Base-by-base conservation (phyloP, 306 rosid species). In the Datisca glomerata region DNA sequence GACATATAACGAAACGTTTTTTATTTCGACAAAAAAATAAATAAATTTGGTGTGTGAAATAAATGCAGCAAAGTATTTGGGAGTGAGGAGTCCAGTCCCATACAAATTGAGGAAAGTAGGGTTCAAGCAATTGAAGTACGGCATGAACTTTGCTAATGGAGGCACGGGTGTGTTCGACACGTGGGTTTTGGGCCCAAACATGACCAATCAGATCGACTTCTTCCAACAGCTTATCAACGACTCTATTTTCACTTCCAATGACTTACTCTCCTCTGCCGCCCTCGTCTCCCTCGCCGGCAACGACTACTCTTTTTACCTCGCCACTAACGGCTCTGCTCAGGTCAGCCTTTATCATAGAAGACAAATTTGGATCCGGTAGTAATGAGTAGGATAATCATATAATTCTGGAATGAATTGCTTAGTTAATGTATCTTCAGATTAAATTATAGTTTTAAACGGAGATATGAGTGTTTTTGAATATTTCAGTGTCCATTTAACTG, bases 161-260 rank as follows among this genome's bases (percentile, higher is more conserved):
- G 46, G 46, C 13, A 41, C 25, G 3, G 46, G 46, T 10, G 46
- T 41, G 10, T 41, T 41, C 25, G 24, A 41, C 14, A 21, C 46
- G 13, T 10, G 25, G 25, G 15, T 41, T 41, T 19, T 21, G 0
- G 23, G 6, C 14, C 46, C 27, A 21, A 41, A 41, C 46, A 18
- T 41, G 46, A 41, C 46, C 14, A 9, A 2, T 10, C 46, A 41
- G 25, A 41, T 41, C 24, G 46, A 18, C 13, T 21, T 41, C 12
- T 41, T 41, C 2, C 46, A 41, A 12, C 12, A 41, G 14, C 46
- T 41, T 21, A 41, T 41, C 13, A 21, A 41, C 6, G 17, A 21
- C 46, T 41, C 46, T 41, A 14, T 41, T 12, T 41, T 7, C 13
- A 41, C 23, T 21, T 6, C 12, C 1, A 18, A 11, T 6, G 46